A percentile compares a stretch with the other conserved stretches of the same genome.
Evolutionary conservation across 352 stramenopile genomes (phyloP).

Genomic region (Phytophthora sp.): DNA sequence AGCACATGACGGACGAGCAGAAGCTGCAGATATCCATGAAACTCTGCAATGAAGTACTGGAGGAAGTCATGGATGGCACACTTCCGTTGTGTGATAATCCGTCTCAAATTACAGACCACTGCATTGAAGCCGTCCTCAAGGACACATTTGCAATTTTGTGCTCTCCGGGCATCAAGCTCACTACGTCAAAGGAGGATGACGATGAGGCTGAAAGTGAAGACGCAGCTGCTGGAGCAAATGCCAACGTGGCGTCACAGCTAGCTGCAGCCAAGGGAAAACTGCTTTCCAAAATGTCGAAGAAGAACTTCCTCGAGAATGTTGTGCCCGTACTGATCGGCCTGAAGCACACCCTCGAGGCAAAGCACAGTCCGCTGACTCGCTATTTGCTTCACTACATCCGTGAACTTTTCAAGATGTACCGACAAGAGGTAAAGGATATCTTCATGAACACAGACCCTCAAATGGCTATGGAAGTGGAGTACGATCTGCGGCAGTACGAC

Average conservation of each 20-base stretch:
- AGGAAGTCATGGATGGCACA: slow-evolving; percentile 88
- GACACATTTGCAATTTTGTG: slow-evolving; percentile 89
- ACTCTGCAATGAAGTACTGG: slow-evolving; percentile 94
- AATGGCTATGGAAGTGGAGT: slow-evolving; percentile 96
- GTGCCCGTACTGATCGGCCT: slow-evolving; percentile 96
- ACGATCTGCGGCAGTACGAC: slow-evolving; percentile 91
- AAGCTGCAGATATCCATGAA: slow-evolving; percentile 96
- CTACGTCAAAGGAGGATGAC: slow-evolving; percentile 52
- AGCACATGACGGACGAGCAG: slow-evolving; percentile 96
- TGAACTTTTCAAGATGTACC: slow-evolving; percentile 94
- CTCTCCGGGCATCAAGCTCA: slow-evolving; percentile 89
- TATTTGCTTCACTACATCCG: slow-evolving; percentile 95
- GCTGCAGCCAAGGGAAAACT: slow-evolving; percentile 93
- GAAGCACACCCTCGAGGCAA: slow-evolving; percentile 94
- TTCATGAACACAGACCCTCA: slow-evolving; percentile 91
- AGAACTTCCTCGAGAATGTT: slow-evolving; percentile 97
- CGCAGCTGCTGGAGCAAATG: slow-evolving; percentile 39
- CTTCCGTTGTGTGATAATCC: slow-evolving; percentile 75
- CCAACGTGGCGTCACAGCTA: slow-evolving; percentile 69
- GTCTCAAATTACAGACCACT: slow-evolving; percentile 79
- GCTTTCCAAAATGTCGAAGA: slow-evolving; percentile 95
- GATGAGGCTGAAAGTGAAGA: slow-evolving; percentile 74
- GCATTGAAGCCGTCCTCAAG: slow-evolving; percentile 89
- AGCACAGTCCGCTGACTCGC: slow-evolving; percentile 93
- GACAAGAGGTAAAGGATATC: slow-evolving; percentile 94